Evolutionary conservation across 768 basidiomycete genomes (phyloP).

Genomic region (Inosperma sp.): DNA sequence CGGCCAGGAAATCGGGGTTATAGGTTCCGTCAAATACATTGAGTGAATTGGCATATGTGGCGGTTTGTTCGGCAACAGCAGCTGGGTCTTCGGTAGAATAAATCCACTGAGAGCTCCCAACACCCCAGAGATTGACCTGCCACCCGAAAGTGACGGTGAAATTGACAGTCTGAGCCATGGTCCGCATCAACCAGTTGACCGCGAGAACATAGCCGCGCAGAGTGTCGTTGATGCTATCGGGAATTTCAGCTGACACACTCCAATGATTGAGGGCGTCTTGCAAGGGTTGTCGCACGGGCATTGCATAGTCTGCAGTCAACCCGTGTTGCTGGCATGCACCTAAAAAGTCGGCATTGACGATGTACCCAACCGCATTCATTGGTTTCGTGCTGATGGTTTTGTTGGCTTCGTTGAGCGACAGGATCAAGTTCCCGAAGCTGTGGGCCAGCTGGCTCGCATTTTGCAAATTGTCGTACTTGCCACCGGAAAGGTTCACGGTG

Average conservation of each 20-base stretch:
- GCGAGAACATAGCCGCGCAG: background rate
- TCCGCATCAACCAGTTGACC: background rate
- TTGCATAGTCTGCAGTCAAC: background rate
- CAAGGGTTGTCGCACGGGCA: background rate
- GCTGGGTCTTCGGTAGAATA: background rate
- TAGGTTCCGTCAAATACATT: background rate
- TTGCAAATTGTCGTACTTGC: background rate
- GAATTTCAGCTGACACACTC: background rate
- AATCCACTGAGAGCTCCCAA: background rate
- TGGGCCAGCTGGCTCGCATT: background rate
- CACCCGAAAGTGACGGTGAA: background rate
- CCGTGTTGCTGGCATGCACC: background rate
- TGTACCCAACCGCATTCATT: background rate
- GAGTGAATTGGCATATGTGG: background rate
- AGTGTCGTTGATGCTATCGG: background rate
- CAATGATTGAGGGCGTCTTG: background rate
- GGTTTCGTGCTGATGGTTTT: background rate
- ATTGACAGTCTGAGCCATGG: background rate
- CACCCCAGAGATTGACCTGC: conserved; percentile 1
- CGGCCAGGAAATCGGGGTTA: background rate
- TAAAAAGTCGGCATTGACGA: background rate
- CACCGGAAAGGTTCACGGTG: background rate
- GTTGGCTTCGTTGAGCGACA: background rate
- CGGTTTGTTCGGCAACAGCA: background rate
- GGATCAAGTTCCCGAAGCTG: background rate